Evolutionary conservation across 2,329 filamentous ascomycete species (phyloP).

Genomic region (Emydomyces testavorans): DNA sequence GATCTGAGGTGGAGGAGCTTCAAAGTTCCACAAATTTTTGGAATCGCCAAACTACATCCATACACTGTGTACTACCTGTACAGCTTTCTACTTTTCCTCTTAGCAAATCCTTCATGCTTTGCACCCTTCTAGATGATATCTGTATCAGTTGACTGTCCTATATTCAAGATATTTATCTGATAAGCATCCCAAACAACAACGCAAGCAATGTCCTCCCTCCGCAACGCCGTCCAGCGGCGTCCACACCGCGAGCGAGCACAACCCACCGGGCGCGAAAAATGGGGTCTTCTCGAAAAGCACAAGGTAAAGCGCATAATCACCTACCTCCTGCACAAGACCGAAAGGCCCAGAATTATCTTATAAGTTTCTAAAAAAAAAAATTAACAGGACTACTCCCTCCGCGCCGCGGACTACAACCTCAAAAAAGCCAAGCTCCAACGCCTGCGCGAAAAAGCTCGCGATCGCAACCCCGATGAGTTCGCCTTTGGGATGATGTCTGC

Average conservation of each 20-base stretch:
- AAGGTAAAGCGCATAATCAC: conserved; percentile 49
- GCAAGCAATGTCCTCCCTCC: conserved; percentile 45
- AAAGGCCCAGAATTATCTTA: background rate
- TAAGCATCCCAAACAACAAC: background rate
- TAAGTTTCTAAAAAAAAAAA: background rate
- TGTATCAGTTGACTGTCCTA: no score
- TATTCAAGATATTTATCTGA: background rate
- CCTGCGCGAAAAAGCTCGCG: conserved; percentile 47
- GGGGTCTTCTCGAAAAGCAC: conserved; percentile 90
- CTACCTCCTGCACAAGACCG: conserved; percentile 7
- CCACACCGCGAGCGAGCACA: conserved; percentile 86
- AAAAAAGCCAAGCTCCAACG: conserved; percentile 51
- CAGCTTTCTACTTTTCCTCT: background rate
- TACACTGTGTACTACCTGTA: background rate
- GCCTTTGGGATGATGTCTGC: conserved; percentile 52
- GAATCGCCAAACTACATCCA: background rate
- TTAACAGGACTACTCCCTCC: conserved; percentile 50
- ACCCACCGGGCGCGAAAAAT: conserved; percentile 67
- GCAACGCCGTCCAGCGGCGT: conserved; percentile 60
- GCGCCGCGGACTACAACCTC: conserved; percentile 51
- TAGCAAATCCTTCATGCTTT: no score
- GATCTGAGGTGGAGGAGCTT: conserved; percentile 2
- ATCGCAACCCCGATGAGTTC: conserved; percentile 56
- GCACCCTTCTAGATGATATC: no score
- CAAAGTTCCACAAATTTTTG: background rate